These are phyloP conservation scores for Alternaria incomplexa DNA, from an alignment of 2,329 filamentous ascomycete species.

Conservation along the genomic window DNA sequence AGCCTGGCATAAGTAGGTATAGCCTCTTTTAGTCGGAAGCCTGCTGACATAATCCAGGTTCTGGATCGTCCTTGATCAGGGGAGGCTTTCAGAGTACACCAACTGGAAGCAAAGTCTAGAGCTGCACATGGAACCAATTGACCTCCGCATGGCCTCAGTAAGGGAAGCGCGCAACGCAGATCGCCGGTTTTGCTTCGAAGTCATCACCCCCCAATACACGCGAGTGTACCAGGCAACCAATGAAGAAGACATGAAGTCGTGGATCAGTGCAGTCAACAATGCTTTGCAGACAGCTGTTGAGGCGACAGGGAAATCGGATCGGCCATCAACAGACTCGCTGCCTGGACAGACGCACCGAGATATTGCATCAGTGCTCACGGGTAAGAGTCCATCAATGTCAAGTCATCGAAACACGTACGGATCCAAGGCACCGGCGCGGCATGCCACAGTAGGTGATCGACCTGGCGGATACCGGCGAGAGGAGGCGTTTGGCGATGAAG, in stretches of 20 bases:
- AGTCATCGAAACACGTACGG: slow-evolving; percentile 58
- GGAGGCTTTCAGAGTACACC: slow-evolving; percentile 95
- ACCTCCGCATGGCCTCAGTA: slow-evolving; percentile 94
- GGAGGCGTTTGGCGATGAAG: slow-evolving; percentile 78
- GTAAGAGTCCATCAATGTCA: slow-evolving; percentile 80
- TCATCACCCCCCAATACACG: slow-evolving; percentile 95
- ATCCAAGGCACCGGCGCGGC: slow-evolving; percentile 72
- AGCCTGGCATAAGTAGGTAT: slow-evolving; percentile 93
- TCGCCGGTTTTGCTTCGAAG: slow-evolving; percentile 94
- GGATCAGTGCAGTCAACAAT: slow-evolving; percentile 97
- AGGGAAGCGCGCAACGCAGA: slow-evolving; percentile 94
- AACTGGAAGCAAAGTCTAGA: slow-evolving; percentile 99
- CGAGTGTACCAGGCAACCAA: slow-evolving; percentile 97
- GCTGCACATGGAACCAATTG: slow-evolving; percentile 96
- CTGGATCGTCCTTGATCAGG: slow-evolving; percentile 97
- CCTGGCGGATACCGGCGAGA: slow-evolving; percentile 72
- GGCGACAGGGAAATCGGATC: slow-evolving; percentile 65
- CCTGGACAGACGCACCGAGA: slow-evolving; percentile 72
- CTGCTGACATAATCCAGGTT: slow-evolving; percentile 66
- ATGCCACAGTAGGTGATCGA: slow-evolving; percentile 89
- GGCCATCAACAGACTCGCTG: slow-evolving; percentile 59
- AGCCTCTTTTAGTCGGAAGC: background rate
- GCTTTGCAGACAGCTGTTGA: slow-evolving; percentile 96
- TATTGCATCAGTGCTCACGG: slow-evolving; percentile 90
- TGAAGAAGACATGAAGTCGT: slow-evolving; percentile 96